These are phyloP conservation scores for Astrephomene gubernaculifera DNA, from an alignment of 139 green algal species.

Conservation along the genomic window DNA sequence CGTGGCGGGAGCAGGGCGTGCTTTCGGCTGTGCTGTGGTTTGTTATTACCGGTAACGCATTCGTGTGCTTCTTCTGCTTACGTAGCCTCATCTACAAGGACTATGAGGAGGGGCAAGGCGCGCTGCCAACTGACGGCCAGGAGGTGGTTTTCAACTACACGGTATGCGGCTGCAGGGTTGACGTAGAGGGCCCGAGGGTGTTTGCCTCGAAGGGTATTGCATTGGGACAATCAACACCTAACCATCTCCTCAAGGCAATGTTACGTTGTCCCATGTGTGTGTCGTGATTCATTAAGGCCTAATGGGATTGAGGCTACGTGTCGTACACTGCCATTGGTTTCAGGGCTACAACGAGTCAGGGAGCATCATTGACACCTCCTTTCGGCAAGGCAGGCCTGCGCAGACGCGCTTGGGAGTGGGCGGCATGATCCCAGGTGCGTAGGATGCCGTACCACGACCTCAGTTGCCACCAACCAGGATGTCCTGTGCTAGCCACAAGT, in stretches of 20 bases:
- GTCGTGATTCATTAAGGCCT: too few relatives aligned
- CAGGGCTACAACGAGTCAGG: constrained; percentile 96
- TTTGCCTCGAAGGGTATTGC: too few relatives aligned
- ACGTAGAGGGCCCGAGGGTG: too few relatives aligned
- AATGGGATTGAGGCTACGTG: too few relatives aligned
- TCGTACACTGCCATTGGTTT: neutral
- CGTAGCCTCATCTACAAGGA: constrained; percentile 90
- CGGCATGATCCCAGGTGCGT: constrained; percentile 94
- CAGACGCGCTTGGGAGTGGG: constrained; percentile 89
- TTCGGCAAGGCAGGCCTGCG: constrained; percentile 84
- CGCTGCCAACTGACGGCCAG: constrained; percentile 83
- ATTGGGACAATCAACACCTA: too few relatives aligned
- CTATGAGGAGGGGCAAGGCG: constrained; percentile 72
- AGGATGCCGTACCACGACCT: neutral
- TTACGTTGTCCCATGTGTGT: too few relatives aligned
- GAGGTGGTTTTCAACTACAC: constrained; percentile 96
- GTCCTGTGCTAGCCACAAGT: too few relatives aligned
- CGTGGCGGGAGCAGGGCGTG: neutral
- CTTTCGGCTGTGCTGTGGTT: neutral
- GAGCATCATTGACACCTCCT: constrained; percentile 90
- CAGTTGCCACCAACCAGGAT: too few relatives aligned
- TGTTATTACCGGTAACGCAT: neutral
- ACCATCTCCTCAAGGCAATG: too few relatives aligned
- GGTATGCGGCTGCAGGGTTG: neutral
- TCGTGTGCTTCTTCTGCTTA: neutral